A percentile compares a stretch with the other conserved stretches of the same genome.
phyloP scores from a whole-genome alignment of 441 rosid genomes.

The Bruguiera hainesii region DNA sequence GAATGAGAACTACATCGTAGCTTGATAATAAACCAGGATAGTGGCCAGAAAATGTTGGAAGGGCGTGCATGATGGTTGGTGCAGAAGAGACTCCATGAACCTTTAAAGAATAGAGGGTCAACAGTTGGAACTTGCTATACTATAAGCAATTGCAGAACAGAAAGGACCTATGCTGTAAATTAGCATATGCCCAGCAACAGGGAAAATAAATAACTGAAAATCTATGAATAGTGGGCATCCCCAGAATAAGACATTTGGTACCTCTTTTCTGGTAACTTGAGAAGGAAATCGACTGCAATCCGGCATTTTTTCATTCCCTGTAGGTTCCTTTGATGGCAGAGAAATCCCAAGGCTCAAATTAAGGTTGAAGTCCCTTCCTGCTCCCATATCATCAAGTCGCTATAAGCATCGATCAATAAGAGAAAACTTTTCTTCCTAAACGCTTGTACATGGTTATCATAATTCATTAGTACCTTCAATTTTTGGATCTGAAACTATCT shows the following conservation, averaged over 20 bases:
- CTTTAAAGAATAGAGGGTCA: constrained; percentile 19
- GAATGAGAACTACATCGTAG: constrained; percentile 32
- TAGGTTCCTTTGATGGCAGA: constrained; percentile 37
- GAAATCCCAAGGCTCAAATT: constrained; percentile 79
- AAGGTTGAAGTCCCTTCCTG: constrained; percentile 52
- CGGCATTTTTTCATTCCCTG: constrained; percentile 26
- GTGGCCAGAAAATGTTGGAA: constrained; percentile 45
- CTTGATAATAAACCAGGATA: constrained; percentile 27
- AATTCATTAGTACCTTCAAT: constrained; percentile 33
- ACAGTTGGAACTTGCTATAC: background rate
- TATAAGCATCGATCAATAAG: too few species aligned
- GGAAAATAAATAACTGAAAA: background rate
- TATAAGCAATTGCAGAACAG: constrained; percentile 1
- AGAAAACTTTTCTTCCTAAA: too few species aligned
- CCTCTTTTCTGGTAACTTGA: constrained; percentile 22
- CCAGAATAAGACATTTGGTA: constrained; percentile 28
- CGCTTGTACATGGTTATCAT: background rate
- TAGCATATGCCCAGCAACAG: background rate
- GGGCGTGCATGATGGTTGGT: constrained; percentile 8
- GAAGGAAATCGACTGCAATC: background rate
- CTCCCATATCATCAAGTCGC: constrained; percentile 4
- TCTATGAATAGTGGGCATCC: too few species aligned
- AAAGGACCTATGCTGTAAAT: constrained; percentile 1
- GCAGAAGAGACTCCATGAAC: constrained; percentile 23
- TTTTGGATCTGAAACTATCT: constrained; percentile 31